Evolutionary conservation across 2,329 filamentous ascomycete species (phyloP).

Genomic region (Aspergillus aculeatinus): DNA sequence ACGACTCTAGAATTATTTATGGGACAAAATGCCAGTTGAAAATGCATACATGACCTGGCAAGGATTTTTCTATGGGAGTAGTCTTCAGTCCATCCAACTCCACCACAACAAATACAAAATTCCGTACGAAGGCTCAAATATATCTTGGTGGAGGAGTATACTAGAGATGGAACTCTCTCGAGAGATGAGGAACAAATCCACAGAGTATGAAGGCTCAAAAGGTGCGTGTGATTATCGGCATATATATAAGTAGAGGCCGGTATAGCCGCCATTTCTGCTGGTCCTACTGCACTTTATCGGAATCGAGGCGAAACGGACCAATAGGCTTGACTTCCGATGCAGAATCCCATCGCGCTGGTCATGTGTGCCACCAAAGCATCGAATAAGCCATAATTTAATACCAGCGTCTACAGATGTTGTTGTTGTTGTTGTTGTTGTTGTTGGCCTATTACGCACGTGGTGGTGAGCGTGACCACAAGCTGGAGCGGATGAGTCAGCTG

Average conservation of each 20-base stretch:
- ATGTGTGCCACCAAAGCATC: not conserved
- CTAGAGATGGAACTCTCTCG: too few species aligned
- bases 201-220: not conserved
- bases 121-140: too few species aligned
- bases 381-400: not conserved
- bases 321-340: not conserved
- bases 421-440: not conserved
- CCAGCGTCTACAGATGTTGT: too few species aligned
- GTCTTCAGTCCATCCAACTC: too few species aligned
- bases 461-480: not conserved
- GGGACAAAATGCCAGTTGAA: not conserved
- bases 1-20: not conserved
- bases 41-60: not conserved
- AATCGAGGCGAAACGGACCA: not conserved
- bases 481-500: constrained; percentile 5
- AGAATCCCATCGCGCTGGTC: not conserved
- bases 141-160: too few species aligned
- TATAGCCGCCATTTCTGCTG: not conserved
- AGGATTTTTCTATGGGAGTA: not conserved
- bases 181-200: too few species aligned
- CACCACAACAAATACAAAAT: too few species aligned
- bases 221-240: not conserved
- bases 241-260: not conserved
- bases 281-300: not conserved
- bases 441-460: not conserved